These are phyloP conservation scores for Talaromyces nanjingensis DNA, from an alignment of 495 filamentous ascomycete species.

Conservation along the genomic window DNA sequence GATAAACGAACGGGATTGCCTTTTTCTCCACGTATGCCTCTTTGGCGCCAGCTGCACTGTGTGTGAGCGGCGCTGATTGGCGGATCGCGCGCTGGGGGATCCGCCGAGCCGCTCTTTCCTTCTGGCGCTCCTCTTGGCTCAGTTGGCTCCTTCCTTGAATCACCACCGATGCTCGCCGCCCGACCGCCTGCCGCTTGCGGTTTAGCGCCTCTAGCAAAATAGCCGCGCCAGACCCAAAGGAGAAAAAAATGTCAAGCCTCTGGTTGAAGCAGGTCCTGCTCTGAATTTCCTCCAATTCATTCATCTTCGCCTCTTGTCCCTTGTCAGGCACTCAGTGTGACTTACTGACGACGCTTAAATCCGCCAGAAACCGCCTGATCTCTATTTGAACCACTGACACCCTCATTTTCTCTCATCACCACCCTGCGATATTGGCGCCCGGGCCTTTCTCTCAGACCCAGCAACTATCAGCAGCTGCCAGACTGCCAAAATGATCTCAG, in stretches of 20 bases:
- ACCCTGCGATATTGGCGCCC: slow-evolving; percentile 1
- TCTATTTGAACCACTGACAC: background rate
- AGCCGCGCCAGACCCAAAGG: slow-evolving; percentile 10
- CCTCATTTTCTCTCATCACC: background rate
- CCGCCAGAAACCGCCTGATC: background rate
- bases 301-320: background rate
- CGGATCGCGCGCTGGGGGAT: background rate
- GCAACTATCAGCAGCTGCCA: slow-evolving; percentile 1
- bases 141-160: background rate
- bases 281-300: slow-evolving; percentile 4
- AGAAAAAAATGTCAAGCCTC: slow-evolving; percentile 9
- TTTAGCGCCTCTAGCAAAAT: background rate
- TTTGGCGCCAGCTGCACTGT: slow-evolving; percentile 6
- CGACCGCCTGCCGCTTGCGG: slow-evolving; percentile 6
- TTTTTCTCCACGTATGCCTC: slow-evolving; percentile 22
- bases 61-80: slow-evolving; percentile 9
- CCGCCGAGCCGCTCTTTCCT: slow-evolving; percentile 11
- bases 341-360: background rate
- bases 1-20: background rate
- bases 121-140: background rate
- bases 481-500: slow-evolving; percentile 11
- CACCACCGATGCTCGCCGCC: background rate
- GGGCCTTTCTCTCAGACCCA: background rate
- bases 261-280: slow-evolving; percentile 1
- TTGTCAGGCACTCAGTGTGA: background rate